phyloP scores from a whole-genome alignment of 305 asterid genomes.

The Fraxinus platypoda region DNA sequence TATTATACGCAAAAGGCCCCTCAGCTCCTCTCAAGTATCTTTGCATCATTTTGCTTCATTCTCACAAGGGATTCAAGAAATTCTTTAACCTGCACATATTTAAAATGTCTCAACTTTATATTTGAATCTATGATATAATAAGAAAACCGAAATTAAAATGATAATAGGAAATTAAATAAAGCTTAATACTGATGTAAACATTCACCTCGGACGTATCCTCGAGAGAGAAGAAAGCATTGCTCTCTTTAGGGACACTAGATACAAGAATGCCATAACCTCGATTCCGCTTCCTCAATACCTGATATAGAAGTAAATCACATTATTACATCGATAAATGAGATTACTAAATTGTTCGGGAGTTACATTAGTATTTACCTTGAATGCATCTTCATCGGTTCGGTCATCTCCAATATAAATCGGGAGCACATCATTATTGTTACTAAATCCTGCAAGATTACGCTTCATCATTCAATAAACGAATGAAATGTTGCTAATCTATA shows the following conservation, averaged over 20 bases:
- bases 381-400: conserved; percentile 90
- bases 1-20: background rate
- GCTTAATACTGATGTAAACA: background rate
- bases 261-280: conserved; percentile 81
- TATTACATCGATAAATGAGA: background rate
- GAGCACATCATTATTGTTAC: conserved; percentile 50
- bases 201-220: conserved; percentile 73
- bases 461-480: background rate
- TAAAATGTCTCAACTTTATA: background rate
- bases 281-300: conserved; percentile 59
- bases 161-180: background rate
- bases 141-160: background rate
- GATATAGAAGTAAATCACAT: background rate
- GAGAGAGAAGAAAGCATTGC: conserved; percentile 79
- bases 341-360: background rate
- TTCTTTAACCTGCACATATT: conserved; percentile 19
- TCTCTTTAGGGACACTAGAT: conserved; percentile 68
- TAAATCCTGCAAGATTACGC: conserved; percentile 46
- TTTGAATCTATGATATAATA: background rate
- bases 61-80: conserved; percentile 23
- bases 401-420: conserved; percentile 88
- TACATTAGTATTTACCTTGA: conserved; percentile 48
- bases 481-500: background rate
- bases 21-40: background rate
- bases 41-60: conserved; percentile 12